phyloP scores from a whole-genome alignment of 148 eudicot genomes.

The Rhododendron vialii region DNA sequence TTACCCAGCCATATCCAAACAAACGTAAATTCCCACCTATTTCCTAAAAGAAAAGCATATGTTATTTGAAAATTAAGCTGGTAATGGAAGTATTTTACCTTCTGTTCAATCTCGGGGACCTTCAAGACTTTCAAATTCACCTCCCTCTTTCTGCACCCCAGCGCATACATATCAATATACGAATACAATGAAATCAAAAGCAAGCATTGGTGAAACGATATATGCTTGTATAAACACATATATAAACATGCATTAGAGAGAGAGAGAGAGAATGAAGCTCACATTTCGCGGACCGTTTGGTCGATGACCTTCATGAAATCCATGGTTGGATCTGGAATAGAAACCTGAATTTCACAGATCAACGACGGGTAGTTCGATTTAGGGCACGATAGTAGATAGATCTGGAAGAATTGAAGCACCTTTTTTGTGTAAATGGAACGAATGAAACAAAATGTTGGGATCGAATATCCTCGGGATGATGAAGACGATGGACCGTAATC shows the following conservation, averaged over 20 bases:
- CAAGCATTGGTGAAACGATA: neutral
- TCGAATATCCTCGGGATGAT: too few relatives aligned
- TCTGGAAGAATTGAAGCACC: constrained; percentile 10
- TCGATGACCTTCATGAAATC: constrained; percentile 98
- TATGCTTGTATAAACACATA: too few relatives aligned
- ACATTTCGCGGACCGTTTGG: constrained; percentile 97
- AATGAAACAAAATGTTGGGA: neutral
- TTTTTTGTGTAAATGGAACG: neutral
- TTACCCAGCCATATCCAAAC: neutral
- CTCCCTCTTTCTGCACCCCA: constrained; percentile 72
- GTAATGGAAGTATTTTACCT: constrained; percentile 36
- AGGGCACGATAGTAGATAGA: neutral
- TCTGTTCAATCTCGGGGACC: constrained; percentile 99
- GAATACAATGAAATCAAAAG: neutral
- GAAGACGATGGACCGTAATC: neutral
- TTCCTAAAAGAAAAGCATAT: neutral
- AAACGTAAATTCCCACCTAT: neutral
- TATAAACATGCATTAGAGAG: neutral
- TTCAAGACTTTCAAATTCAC: constrained; percentile 98
- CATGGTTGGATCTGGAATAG: constrained; percentile 43
- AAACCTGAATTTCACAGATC: constrained; percentile 1
- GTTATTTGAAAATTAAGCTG: neutral
- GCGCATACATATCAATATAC: neutral
- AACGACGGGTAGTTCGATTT: neutral
- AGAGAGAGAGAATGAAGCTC: constrained; percentile 8